These are phyloP conservation scores for Suillus variegatus DNA, from an alignment of 768 basidiomycete species.

Conservation along the genomic window DNA sequence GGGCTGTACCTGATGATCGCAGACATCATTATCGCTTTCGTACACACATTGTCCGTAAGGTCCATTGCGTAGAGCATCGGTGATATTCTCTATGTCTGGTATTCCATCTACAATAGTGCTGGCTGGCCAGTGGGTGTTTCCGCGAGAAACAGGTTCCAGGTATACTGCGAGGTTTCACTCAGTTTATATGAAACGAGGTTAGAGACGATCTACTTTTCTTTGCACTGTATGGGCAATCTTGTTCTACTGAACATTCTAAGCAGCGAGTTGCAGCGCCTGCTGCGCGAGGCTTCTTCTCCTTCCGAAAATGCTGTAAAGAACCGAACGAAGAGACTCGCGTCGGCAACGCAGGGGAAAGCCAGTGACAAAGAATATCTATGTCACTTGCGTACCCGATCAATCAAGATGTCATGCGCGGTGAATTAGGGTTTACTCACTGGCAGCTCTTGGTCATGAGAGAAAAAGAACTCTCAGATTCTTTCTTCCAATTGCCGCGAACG, in stretches of 20 bases:
- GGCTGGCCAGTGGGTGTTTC: constrained; percentile 61
- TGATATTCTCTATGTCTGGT: constrained; percentile 86
- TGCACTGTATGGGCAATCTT: constrained; percentile 81
- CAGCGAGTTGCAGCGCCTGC: constrained; percentile 75
- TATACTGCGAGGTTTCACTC: constrained; percentile 59
- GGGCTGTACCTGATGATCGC: constrained; percentile 69
- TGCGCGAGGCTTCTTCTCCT: constrained; percentile 63
- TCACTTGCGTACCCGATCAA: constrained; percentile 50
- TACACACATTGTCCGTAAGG: constrained; percentile 87
- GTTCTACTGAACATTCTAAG: constrained; percentile 71
- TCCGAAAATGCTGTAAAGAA: constrained; percentile 80
- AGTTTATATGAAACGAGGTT: constrained; percentile 2
- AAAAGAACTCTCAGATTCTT: constrained; percentile 70
- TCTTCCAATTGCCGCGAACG: constrained; percentile 82
- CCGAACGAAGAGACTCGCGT: constrained; percentile 83
- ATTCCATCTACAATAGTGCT: constrained; percentile 72
- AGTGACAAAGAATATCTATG: constrained; percentile 81
- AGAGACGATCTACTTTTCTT: constrained; percentile 63
- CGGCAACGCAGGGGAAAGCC: constrained; percentile 67
- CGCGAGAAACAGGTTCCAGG: constrained; percentile 64
- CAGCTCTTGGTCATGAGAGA: constrained; percentile 89
- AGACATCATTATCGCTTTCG: constrained; percentile 82
- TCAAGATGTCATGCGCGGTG: constrained; percentile 1
- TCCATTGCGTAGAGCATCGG: constrained; percentile 64
- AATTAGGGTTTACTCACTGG: constrained; percentile 62